Conservation (phyloP, 176 grass and related monocot genomes). For the Phoenix roebelenii region DNA sequence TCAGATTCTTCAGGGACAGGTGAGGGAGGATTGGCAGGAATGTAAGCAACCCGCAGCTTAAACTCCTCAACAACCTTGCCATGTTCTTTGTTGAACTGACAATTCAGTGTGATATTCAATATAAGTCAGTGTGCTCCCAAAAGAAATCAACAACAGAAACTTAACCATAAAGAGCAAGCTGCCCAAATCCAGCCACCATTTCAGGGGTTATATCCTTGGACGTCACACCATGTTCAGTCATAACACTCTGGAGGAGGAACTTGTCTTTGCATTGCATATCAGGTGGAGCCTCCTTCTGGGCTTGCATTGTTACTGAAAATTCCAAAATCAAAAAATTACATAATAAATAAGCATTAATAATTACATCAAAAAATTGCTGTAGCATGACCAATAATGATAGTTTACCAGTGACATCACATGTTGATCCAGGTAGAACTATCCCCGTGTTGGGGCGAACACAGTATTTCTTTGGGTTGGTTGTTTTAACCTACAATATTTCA, state of each 20-base stretch:
- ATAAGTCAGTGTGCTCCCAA: not conserved
- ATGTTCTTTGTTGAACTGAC: slow-evolving; percentile 82
- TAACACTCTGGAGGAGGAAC: slow-evolving; percentile 89
- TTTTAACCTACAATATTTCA: slow-evolving; percentile 56
- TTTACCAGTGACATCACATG: slow-evolving; percentile 85
- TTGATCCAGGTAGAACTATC: slow-evolving; percentile 60
- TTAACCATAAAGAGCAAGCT: not conserved
- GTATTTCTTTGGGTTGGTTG: slow-evolving; percentile 97
- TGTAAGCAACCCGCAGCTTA: slow-evolving; percentile 81
- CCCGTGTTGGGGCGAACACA: slow-evolving; percentile 92
- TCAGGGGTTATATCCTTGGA: slow-evolving; percentile 58
- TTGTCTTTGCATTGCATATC: slow-evolving; percentile 94
- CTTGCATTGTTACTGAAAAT: slow-evolving; percentile 81
- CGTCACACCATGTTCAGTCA: slow-evolving; percentile 44
- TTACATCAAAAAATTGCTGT: too few species aligned
- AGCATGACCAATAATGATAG: not conserved
- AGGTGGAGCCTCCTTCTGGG: slow-evolving; percentile 61
- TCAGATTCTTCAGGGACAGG: slow-evolving; percentile 67
- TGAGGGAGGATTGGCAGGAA: slow-evolving; percentile 49
- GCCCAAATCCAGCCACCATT: slow-evolving; percentile 35
- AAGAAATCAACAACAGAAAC: not conserved
- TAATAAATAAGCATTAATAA: too few species aligned
- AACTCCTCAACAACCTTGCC: slow-evolving; percentile 82
- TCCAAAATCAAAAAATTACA: not conserved
- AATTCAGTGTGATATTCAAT: slow-evolving; percentile 9